Evolutionary conservation across 2,329 filamentous ascomycete genomes (phyloP).

Genomic region (Mollisiaceae sp.): DNA sequence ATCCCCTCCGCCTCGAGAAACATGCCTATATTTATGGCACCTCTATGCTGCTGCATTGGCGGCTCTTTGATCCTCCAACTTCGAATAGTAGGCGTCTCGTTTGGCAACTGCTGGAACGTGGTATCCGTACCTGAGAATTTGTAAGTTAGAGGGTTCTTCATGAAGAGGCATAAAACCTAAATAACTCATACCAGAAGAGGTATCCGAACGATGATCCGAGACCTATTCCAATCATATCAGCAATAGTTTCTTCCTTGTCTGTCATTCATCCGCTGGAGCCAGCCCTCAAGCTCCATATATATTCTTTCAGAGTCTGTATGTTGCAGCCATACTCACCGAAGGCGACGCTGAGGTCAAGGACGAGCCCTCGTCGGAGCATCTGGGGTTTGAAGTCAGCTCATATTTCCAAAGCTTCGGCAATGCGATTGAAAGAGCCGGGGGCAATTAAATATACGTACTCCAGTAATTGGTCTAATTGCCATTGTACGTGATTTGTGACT

Average conservation of each 20-base stretch:
- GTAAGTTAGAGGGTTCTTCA: constrained; percentile 17
- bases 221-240: constrained; percentile 46
- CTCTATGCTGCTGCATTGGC: constrained; percentile 39
- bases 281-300: neutral
- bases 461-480: constrained; percentile 46
- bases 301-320: neutral
- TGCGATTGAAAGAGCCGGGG: neutral
- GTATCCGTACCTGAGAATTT: constrained; percentile 44
- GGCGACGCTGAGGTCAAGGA: constrained; percentile 62
- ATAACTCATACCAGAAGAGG: constrained; percentile 57
- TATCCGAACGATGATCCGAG: constrained; percentile 59
- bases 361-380: constrained; percentile 63
- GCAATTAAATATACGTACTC: constrained; percentile 37
- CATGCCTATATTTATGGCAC: constrained; percentile 7
- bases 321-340: constrained; percentile 52
- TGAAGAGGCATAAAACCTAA: no score
- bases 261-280: neutral
- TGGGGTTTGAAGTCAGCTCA: constrained; percentile 43
- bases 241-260: constrained; percentile 4
- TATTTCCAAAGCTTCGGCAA: constrained; percentile 22
- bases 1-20: neutral
- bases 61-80: constrained; percentile 47
- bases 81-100: constrained; percentile 49
- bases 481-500: constrained; percentile 38
- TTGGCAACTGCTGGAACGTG: constrained; percentile 49